Conservation (phyloP, 73 alveolate genomes). For the Uronychia setigera region DNA sequence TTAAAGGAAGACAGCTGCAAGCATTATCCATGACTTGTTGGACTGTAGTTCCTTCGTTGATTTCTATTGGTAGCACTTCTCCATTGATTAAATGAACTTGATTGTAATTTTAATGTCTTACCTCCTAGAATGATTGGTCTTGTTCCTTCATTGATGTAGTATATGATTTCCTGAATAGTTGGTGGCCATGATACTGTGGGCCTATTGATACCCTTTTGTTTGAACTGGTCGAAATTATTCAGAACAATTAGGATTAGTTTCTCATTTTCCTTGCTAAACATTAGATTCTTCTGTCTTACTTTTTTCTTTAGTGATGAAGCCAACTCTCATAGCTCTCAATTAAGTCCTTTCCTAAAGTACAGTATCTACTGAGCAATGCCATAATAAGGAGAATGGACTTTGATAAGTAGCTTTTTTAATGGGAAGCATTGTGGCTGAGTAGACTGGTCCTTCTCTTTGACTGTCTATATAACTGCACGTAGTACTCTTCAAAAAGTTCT, state of each 20-base stretch:
- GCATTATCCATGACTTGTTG: conserved; percentile 6
- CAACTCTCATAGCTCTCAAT: conserved; percentile 25
- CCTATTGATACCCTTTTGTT: not conserved
- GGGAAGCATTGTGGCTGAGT: conserved; percentile 33
- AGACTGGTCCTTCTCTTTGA: conserved; percentile 2
- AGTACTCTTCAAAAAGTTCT: conserved; percentile 43
- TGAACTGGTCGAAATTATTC: conserved; percentile 19
- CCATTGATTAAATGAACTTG: conserved; percentile 14
- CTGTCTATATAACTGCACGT: conserved; percentile 37
- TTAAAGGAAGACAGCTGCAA: conserved; percentile 14
- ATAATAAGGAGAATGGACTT: conserved; percentile 4
- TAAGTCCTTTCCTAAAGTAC: conserved; percentile 5
- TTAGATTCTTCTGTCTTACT: not conserved
- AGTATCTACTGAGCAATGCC: conserved; percentile 19
- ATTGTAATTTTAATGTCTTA: conserved; percentile 19
- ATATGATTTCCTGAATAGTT: conserved; percentile 33
- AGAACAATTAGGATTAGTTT: conserved; percentile 8
- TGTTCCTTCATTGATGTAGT: conserved; percentile 6
- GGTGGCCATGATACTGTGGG: conserved; percentile 39
- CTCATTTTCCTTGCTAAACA: conserved; percentile 8
- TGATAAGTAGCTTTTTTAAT: conserved; percentile 11
- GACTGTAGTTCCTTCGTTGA: conserved; percentile 37
- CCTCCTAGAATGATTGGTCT: conserved; percentile 9
- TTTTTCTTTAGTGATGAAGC: conserved; percentile 23
- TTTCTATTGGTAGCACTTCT: conserved; percentile 12